Conservation (phyloP, 176 grass and related monocot species). For the Musa schizocarpa region DNA sequence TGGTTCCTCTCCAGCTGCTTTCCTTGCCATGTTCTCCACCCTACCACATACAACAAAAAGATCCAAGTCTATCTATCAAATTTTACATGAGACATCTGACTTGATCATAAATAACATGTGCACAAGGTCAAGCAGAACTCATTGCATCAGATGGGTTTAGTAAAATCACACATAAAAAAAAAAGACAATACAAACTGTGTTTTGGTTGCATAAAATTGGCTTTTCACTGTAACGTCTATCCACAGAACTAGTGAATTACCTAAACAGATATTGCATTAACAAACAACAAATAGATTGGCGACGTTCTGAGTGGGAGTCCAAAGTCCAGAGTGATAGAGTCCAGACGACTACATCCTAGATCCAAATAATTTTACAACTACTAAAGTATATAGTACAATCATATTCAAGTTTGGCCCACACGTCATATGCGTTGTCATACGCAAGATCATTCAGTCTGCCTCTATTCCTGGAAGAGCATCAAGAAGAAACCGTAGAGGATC, state of each 20-base stretch:
- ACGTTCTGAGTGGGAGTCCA: not conserved
- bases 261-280: not conserved
- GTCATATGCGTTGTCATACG: no score
- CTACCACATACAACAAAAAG: constrained; percentile 30
- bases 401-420: no score
- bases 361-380: no score
- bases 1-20: constrained; percentile 84
- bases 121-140: not conserved
- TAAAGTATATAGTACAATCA: no score
- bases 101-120: not conserved
- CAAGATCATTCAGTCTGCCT: no score
- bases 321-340: not conserved
- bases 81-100: not conserved
- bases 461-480: no score
- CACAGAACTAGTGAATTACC: not conserved
- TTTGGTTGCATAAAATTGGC: no score
- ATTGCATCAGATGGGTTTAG: not conserved
- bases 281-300: not conserved
- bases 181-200: no score
- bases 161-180: not conserved
- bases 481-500: not conserved
- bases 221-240: no score
- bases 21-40: constrained; percentile 78
- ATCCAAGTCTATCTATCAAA: not conserved
- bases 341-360: not conserved